Evolutionary conservation across 2,329 filamentous ascomycete species (phyloP), one percentile per base, ranked within the genome.

Genomic region (Xylariaceae sp.): DNA sequence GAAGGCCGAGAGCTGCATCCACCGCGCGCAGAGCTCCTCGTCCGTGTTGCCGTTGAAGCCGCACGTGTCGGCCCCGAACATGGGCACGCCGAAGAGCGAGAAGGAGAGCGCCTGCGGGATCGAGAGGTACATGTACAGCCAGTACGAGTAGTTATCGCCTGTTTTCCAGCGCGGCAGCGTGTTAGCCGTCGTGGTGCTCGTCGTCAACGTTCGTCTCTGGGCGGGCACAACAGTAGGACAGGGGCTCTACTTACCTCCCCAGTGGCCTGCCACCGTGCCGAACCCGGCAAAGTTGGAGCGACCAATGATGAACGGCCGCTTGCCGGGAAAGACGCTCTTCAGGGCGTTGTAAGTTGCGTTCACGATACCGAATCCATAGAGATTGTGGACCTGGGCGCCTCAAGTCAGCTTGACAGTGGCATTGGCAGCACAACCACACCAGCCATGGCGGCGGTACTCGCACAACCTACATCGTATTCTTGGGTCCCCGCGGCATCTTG

Each of bases 361-460:
- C 2, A 78, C 81, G 83, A 88, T 89, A 77, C 85, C 78, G 6
- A 74, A 72, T 1, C 84, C 84, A 53, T 84, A 87, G 1, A 88
- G 57, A 46, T 88, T 88, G 55, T 89, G 84, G 8, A 23, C 12
- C 21, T n/a, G n/a, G n/a, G n/a, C n/a, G n/a, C n/a, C n/a, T n/a
- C n/a, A n/a, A n/a, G n/a, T n/a, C n/a, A n/a, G n/a, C n/a, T n/a
- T n/a, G n/a, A n/a, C n/a, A n/a, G n/a, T n/a, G n/a, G n/a, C n/a
- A n/a, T n/a, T n/a, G n/a, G n/a, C n/a, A n/a, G n/a, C n/a, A n/a
- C n/a, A n/a, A n/a, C n/a, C n/a, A n/a, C n/a, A n/a, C n/a, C n/a
- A n/a, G n/a, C n/a, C n/a, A n/a, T n/a, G n/a, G n/a, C n/a, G n/a
- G n/a, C n/a, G n/a, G n/a, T n/a, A n/a, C n/a, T n/a, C n/a, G n/a